A percentile compares a stretch with the other conserved stretches of the same genome.
Conservation (phyloP, 768 basidiomycete genomes). For the Lentinula boryana region DNA sequence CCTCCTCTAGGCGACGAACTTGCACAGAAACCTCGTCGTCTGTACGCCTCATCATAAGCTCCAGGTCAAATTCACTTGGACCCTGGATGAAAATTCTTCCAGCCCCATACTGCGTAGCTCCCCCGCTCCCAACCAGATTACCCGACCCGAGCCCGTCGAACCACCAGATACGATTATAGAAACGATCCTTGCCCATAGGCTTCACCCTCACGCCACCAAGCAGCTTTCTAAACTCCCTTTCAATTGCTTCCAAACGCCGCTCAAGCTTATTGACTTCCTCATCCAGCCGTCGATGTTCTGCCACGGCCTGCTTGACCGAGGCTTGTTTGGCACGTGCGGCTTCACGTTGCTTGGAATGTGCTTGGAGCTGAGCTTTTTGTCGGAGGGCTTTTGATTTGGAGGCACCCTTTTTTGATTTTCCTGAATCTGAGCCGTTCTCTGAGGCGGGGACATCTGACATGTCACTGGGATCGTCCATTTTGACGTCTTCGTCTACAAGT, state of each 20-base stretch:
- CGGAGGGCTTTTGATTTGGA: conserved; percentile 46
- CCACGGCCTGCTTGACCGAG: conserved; percentile 73
- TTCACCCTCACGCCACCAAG: conserved; percentile 81
- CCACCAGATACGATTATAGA: conserved; percentile 97
- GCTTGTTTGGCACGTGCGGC: conserved; percentile 72
- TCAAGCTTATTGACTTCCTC: conserved; percentile 86
- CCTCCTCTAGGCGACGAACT: conserved; percentile 64
- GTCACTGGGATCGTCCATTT: conserved; percentile 65
- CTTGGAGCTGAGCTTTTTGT: conserved; percentile 46
- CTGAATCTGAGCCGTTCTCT: conserved; percentile 56
- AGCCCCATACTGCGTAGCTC: conserved; percentile 77
- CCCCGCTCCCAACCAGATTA: conserved; percentile 72
- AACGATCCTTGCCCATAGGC: conserved; percentile 87
- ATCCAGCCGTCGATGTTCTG: conserved; percentile 78
- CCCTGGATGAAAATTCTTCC: conserved; percentile 93
- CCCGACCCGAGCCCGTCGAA: conserved; percentile 93
- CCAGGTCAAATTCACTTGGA: conserved; percentile 74
- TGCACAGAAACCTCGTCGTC: conserved; percentile 47
- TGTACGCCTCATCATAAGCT: conserved; percentile 57
- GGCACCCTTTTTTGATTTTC: conserved; percentile 31
- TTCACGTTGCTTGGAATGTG: conserved; percentile 77
- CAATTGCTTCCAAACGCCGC: conserved; percentile 77
- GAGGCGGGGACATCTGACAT: conserved; percentile 63
- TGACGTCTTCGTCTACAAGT: conserved; percentile 47
- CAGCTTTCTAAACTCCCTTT: conserved; percentile 90